Conservation (phyloP, 2,329 filamentous ascomycete species). For the Cercospora beticola region DNA sequence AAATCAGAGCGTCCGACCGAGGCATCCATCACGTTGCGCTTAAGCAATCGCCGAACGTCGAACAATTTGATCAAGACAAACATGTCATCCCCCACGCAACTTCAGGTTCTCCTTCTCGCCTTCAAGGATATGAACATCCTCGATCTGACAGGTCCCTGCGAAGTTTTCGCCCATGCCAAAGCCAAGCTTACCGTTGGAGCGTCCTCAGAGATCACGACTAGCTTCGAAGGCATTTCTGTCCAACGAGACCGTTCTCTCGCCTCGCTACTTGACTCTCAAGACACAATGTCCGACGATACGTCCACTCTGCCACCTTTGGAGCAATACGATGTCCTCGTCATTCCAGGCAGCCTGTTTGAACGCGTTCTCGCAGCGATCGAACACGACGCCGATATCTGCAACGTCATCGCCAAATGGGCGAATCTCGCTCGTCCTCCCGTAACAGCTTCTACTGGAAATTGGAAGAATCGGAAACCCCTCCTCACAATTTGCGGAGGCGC, state of each 20-base stretch:
- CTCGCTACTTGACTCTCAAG: neutral
- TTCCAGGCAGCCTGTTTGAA: neutral
- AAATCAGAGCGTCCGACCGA: too few relatives aligned
- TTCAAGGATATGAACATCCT: neutral
- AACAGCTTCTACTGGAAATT: too few relatives aligned
- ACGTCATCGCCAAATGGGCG: neutral
- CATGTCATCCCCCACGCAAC: too few relatives aligned
- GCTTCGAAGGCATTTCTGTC: neutral
- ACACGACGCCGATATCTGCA: neutral
- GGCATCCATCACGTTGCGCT: too few relatives aligned
- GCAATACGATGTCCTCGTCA: neutral
- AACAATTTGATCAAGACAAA: too few relatives aligned
- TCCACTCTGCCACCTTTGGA: neutral
- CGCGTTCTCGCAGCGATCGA: neutral
- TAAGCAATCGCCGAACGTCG: too few relatives aligned
- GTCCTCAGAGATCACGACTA: neutral
- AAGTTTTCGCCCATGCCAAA: neutral
- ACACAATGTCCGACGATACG: too few relatives aligned
- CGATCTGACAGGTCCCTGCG: neutral
- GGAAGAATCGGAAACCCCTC: neutral
- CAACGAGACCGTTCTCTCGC: neutral
- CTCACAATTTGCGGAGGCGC: neutral
- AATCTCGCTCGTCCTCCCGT: too few relatives aligned
- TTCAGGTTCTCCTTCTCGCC: neutral
- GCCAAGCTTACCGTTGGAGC: neutral